A percentile compares a stretch with the other conserved stretches of the same genome.
phyloP scores from a whole-genome alignment of 2,329 filamentous ascomycete genomes.

The Fusarium subglutinans region DNA sequence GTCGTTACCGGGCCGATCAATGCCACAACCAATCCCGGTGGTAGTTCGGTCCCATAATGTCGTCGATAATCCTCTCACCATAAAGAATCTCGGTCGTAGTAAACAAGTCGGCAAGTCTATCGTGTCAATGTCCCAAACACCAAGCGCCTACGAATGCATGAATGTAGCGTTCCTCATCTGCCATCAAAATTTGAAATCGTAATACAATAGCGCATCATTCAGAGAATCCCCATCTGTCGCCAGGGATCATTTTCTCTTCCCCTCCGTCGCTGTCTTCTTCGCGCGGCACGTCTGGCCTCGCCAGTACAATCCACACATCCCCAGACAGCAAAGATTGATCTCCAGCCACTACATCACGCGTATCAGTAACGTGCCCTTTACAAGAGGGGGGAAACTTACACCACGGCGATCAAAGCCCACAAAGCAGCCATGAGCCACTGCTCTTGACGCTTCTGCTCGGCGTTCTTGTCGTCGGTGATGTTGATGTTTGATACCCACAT shows the following conservation, averaged over 20 bases:
- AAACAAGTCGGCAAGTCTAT: not conserved
- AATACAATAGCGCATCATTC: not conserved
- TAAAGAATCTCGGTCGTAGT: not conserved
- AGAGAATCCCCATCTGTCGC: constrained; percentile 35
- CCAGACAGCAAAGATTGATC: constrained; percentile 44
- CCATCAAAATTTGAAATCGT: constrained; percentile 6
- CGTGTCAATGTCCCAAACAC: not conserved
- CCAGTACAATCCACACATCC: constrained; percentile 43
- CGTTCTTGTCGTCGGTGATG: constrained; percentile 1
- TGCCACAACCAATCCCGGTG: not conserved
- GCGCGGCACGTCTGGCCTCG: constrained; percentile 34
- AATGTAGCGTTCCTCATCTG: not conserved
- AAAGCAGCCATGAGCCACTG: constrained; percentile 33
- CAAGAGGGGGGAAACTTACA: constrained; percentile 33
- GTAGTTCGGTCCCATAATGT: not conserved
- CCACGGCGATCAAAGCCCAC: constrained; percentile 36
- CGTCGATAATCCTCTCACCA: not conserved
- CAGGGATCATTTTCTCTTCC: constrained; percentile 31
- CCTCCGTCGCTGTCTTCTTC: constrained; percentile 25
- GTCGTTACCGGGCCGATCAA: not conserved
- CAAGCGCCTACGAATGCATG: constrained; percentile 14
- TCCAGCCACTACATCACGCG: constrained; percentile 34
- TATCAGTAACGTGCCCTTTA: not conserved
- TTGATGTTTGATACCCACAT: constrained; percentile 47
- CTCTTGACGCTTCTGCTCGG: constrained; percentile 25